phyloP scores from a whole-genome alignment of 2,329 filamentous ascomycete genomes.

The Verticillium dahliae region DNA sequence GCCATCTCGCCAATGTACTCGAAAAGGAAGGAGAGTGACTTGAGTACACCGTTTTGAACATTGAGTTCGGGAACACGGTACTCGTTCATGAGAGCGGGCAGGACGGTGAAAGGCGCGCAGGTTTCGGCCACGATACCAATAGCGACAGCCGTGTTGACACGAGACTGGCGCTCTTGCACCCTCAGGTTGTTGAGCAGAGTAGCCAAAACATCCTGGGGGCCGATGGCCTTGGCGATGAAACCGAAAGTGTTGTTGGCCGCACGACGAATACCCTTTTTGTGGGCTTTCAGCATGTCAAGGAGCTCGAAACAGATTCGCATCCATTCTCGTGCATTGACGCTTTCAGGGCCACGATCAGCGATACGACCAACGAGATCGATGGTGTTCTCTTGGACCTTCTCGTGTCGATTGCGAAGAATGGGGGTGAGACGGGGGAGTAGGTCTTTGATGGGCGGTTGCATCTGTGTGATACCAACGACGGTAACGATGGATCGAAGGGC shows the following conservation, averaged over 20 bases:
- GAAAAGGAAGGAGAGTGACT: constrained; percentile 93
- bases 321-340: constrained; percentile 95
- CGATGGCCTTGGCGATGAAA: constrained; percentile 98
- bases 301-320: constrained; percentile 99
- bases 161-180: constrained; percentile 94
- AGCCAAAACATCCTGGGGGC: constrained; percentile 92
- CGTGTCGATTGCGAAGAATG: constrained; percentile 96
- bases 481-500: constrained; percentile 94
- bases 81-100: constrained; percentile 99
- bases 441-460: constrained; percentile 97
- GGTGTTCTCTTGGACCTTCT: constrained; percentile 98
- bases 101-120: constrained; percentile 94
- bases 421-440: constrained; percentile 89
- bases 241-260: constrained; percentile 99
- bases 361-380: constrained; percentile 98
- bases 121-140: constrained; percentile 99
- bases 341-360: constrained; percentile 91
- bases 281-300: constrained; percentile 97
- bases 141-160: constrained; percentile 96
- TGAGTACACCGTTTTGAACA: constrained; percentile 97
- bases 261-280: constrained; percentile 98
- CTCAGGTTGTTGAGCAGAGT: constrained; percentile 94
- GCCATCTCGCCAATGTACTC: constrained; percentile 99
- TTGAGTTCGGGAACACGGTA: constrained; percentile 98
- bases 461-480: constrained; percentile 93